Conservation (phyloP, 176 grass and related monocot genomes). For the Oryza meyeriana region DNA sequence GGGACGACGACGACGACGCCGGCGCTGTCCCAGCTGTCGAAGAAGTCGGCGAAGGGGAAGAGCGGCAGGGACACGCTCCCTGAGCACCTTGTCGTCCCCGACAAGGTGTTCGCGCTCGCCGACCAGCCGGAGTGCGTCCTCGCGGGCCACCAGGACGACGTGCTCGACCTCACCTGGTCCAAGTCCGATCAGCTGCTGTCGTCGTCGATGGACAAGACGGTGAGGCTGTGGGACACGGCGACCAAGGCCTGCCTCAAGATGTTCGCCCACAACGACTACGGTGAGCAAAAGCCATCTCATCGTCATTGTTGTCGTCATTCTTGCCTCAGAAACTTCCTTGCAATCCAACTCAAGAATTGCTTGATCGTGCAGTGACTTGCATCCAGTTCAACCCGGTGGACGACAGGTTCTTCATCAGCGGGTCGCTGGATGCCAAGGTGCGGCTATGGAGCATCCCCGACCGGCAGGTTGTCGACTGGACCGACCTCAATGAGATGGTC, state of each 20-base stretch:
- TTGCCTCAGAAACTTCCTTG: neutral
- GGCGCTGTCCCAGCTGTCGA: constrained; percentile 34
- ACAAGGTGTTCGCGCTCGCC: constrained; percentile 75
- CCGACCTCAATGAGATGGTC: constrained; percentile 94
- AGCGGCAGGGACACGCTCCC: constrained; percentile 48
- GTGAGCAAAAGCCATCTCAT: constrained; percentile 7
- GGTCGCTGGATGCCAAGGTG: constrained; percentile 88
- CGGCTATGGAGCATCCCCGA: constrained; percentile 80
- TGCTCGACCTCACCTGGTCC: constrained; percentile 95
- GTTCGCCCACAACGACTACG: constrained; percentile 84
- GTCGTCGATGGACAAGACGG: constrained; percentile 98
- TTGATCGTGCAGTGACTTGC: constrained; percentile 62
- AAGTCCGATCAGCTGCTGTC: constrained; percentile 73
- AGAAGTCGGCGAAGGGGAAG: constrained; percentile 55
- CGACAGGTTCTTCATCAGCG: constrained; percentile 86
- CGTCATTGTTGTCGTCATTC: neutral
- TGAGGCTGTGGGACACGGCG: constrained; percentile 82
- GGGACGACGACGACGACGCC: constrained; percentile 2
- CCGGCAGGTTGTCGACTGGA: constrained; percentile 95
- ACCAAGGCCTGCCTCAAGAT: constrained; percentile 66
- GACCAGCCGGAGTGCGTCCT: constrained; percentile 74
- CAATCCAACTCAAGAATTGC: neutral
- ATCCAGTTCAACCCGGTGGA: constrained; percentile 95
- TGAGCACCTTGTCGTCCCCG: constrained; percentile 78
- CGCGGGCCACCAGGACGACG: constrained; percentile 80